Evolutionary conservation across 2,329 filamentous ascomycete species (phyloP).

Genomic region (Arthrobotrys musiformis): DNA sequence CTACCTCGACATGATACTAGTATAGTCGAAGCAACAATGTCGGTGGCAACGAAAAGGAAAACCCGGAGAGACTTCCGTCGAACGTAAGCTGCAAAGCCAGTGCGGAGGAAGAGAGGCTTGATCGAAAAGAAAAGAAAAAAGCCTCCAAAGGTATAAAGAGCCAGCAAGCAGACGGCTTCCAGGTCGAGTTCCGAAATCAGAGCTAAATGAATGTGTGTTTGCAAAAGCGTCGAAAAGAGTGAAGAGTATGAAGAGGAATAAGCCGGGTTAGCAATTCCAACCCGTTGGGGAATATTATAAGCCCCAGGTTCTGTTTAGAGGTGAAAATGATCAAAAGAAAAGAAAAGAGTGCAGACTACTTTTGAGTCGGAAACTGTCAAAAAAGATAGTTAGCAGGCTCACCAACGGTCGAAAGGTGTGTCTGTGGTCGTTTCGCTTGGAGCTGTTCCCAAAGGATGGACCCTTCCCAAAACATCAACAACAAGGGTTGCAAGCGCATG

Average conservation of each 20-base stretch:
- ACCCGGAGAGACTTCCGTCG: background rate
- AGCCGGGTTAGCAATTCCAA: slow-evolving; percentile 36
- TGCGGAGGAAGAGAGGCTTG: background rate
- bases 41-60: background rate
- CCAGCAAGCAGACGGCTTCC: background rate
- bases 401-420: background rate
- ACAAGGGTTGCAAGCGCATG: slow-evolving; percentile 30
- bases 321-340: slow-evolving; percentile 1
- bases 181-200: background rate
- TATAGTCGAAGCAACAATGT: slow-evolving; percentile 5
- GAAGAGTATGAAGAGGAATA: background rate
- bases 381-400: slow-evolving; percentile 19
- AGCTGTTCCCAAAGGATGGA: slow-evolving; percentile 40
- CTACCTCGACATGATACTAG: slow-evolving; percentile 48
- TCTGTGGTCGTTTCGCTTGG: slow-evolving; percentile 30
- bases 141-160: slow-evolving; percentile 10
- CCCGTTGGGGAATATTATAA: slow-evolving; percentile 23
- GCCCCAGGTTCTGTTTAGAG: background rate
- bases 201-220: background rate
- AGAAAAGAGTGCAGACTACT: slow-evolving; percentile 4
- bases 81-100: slow-evolving; percentile 8
- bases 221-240: background rate
- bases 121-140: slow-evolving; percentile 7
- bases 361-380: slow-evolving; percentile 19
- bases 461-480: slow-evolving; percentile 34